Conservation (phyloP, 192 early-diverging fungal genomes). For the Backusella circina region DNA sequence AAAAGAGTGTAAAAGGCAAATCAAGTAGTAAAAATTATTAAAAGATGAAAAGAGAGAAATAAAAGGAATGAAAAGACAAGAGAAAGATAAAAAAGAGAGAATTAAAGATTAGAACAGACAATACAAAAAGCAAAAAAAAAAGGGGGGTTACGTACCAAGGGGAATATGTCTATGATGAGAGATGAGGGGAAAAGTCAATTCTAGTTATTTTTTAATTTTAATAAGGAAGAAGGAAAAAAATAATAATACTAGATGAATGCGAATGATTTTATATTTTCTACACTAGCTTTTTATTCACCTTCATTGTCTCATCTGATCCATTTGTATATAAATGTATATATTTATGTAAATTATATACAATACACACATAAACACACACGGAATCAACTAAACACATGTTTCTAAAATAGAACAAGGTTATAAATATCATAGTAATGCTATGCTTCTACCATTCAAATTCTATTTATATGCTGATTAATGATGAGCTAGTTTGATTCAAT, state of each 20-base stretch:
- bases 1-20: neutral
- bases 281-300: neutral
- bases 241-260: neutral
- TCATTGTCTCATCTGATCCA: neutral
- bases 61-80: slow-evolving; percentile 1
- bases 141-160: neutral
- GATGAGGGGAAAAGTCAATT: neutral
- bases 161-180: neutral
- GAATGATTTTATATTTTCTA: slow-evolving; percentile 5
- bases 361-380: neutral
- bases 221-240: neutral
- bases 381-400: neutral
- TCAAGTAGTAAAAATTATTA: slow-evolving; percentile 5
- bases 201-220: slow-evolving; percentile 7
- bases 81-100: neutral
- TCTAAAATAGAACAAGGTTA: neutral
- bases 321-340: slow-evolving; percentile 7
- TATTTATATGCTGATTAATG: neutral
- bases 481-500: neutral
- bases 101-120: neutral
- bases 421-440: neutral
- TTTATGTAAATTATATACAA: slow-evolving; percentile 2
- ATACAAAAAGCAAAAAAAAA: neutral
- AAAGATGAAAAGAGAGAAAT: slow-evolving; percentile 9
- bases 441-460: neutral